Conservation (phyloP, 2,329 filamentous ascomycete genomes). For the Xylaria digitata region DNA sequence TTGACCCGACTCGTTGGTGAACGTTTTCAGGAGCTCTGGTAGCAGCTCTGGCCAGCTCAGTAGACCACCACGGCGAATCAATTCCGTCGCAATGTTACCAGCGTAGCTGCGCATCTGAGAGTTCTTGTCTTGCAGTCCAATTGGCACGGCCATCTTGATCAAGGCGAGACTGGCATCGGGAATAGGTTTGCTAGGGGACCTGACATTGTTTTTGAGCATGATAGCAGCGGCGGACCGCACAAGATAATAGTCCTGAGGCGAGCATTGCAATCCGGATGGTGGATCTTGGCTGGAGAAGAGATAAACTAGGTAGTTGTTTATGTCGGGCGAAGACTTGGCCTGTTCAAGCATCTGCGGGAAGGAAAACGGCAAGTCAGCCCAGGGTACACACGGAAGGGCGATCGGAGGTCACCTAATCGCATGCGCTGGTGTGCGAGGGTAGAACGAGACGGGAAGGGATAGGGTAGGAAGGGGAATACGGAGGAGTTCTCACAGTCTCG, state of each 20-base stretch:
- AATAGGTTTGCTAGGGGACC: slow-evolving; percentile 78
- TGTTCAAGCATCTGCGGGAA: slow-evolving; percentile 84
- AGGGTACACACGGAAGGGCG: neutral
- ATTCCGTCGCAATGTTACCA: slow-evolving; percentile 93
- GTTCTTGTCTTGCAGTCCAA: slow-evolving; percentile 83
- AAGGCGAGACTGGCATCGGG: slow-evolving; percentile 78
- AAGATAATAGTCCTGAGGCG: slow-evolving; percentile 72
- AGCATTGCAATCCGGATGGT: slow-evolving; percentile 70
- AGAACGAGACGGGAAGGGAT: slow-evolving; percentile 10
- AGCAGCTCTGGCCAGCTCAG: slow-evolving; percentile 92
- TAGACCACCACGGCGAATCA: slow-evolving; percentile 85
- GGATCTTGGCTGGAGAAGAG: slow-evolving; percentile 79
- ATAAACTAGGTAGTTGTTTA: slow-evolving; percentile 97
- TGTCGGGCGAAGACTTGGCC: slow-evolving; percentile 88
- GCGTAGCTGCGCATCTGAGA: slow-evolving; percentile 87
- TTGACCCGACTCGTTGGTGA: slow-evolving; percentile 77
- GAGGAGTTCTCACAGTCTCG: slow-evolving; percentile 74
- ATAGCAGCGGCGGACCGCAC: slow-evolving; percentile 89
- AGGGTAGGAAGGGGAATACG: slow-evolving; percentile 34
- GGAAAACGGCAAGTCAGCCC: slow-evolving; percentile 41
- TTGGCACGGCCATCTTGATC: slow-evolving; percentile 81
- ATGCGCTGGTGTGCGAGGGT: slow-evolving; percentile 40
- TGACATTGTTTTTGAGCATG: slow-evolving; percentile 96
- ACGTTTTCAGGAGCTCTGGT: slow-evolving; percentile 81
- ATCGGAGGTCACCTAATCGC: neutral